These are phyloP conservation scores for Cyclocybe cylindracea DNA, from an alignment of 768 basidiomycete species.

Conservation along the genomic window DNA sequence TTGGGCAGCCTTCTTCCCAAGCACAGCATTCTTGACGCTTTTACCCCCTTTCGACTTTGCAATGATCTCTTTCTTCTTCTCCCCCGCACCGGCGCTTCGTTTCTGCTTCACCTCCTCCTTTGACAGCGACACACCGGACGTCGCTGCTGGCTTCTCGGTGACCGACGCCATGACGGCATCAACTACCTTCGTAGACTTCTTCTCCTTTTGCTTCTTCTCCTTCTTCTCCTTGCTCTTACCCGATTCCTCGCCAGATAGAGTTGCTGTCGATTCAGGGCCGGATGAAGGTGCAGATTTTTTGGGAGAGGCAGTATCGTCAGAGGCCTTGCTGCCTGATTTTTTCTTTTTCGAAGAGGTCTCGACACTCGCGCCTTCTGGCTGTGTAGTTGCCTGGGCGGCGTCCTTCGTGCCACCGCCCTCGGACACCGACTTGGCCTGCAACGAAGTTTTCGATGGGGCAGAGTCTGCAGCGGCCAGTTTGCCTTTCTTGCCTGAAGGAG, in stretches of 20 bases:
- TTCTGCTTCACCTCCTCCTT: constrained; percentile 58
- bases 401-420: constrained; percentile 14
- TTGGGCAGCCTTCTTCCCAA: constrained; percentile 53
- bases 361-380: constrained; percentile 1
- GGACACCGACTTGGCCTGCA: constrained; percentile 6
- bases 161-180: constrained; percentile 12
- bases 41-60: constrained; percentile 39
- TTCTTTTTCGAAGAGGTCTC: constrained; percentile 19
- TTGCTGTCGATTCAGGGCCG: constrained; percentile 4
- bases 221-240: constrained; percentile 9
- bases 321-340: constrained; percentile 4
- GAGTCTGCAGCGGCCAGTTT: background rate
- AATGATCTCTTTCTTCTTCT: constrained; percentile 60
- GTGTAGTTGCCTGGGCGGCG: background rate
- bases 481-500: constrained; percentile 17
- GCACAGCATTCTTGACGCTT: constrained; percentile 54
- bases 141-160: constrained; percentile 14
- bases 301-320: constrained; percentile 1
- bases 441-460: constrained; percentile 1
- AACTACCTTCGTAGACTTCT: constrained; percentile 12
- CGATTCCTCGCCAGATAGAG: constrained; percentile 10
- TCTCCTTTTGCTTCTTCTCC: constrained; percentile 12
- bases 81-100: constrained; percentile 38
- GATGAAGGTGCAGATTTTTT: constrained; percentile 6
- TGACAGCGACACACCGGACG: constrained; percentile 23